Conservation (phyloP, 768 basidiomycete genomes). For the Tulasnella sp. region DNA sequence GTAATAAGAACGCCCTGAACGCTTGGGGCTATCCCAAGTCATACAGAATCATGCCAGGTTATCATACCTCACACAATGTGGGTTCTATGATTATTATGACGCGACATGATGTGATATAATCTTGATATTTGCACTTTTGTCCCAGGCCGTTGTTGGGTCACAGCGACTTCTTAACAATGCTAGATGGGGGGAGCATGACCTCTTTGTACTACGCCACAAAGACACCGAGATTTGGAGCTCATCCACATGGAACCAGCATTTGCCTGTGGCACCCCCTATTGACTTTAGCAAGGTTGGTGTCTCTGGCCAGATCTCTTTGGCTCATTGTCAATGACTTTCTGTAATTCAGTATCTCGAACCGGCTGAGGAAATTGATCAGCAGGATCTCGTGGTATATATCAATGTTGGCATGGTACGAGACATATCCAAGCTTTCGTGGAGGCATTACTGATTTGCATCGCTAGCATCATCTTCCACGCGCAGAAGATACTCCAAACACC, state of each 20-base stretch:
- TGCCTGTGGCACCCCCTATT: neutral
- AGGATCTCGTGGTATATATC: neutral
- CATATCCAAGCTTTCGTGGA: no score
- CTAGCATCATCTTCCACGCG: conserved; percentile 3
- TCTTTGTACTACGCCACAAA: neutral
- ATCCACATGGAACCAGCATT: conserved; percentile 1
- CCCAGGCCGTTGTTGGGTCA: neutral
- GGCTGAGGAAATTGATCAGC: neutral
- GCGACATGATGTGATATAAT: conserved; percentile 1
- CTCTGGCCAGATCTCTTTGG: no score
- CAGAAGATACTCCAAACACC: conserved; percentile 6
- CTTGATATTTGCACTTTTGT: neutral
- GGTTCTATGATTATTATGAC: no score
- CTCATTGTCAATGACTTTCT: neutral
- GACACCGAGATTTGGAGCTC: neutral
- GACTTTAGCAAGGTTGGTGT: conserved; percentile 2
- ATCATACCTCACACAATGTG: neutral
- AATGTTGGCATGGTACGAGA: conserved; percentile 2
- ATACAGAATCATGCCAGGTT: neutral
- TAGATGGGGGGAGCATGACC: neutral
- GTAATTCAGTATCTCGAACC: neutral
- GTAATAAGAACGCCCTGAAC: neutral
- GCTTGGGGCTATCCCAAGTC: neutral
- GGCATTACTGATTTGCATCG: no score
- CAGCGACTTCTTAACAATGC: neutral